Evolutionary conservation across 1,284 basidiomycete genomes (phyloP), one percentile per base, ranked within the genome.

Genomic region (Boletus subluridellus): DNA sequence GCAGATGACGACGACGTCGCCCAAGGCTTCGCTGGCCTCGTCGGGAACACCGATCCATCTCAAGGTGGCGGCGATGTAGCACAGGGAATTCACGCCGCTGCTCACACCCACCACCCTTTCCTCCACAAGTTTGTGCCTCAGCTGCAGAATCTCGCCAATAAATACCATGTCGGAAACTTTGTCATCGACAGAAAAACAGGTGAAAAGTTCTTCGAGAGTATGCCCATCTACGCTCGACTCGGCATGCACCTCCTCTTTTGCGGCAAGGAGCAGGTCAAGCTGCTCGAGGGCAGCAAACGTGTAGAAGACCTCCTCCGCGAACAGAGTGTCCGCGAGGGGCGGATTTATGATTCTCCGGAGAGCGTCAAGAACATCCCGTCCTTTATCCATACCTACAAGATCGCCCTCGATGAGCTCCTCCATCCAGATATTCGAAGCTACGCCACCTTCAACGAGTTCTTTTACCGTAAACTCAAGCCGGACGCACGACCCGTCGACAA

Each of bases 161-260:
- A 76, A 28, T 81, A 82, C 60, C 84, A 87, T 57, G 74, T 81
- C 48, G 88, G 88, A 5, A 90, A 90, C 72, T 90, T 77, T 68
- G 86, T 90, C 30, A 73, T 82, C 32, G 78, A 88, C 47, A 78
- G 90, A 21, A 73, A 74, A 9, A 82, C 84, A 0, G 82, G 81
- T 3, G 78, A 85, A 70, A 79, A 80, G 67, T 78, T 87, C 63
- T 92, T 92, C 61, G 91, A 93, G 74, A 83, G 81, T 55, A 93
- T 93, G 90, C 89, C 89, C 1, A 79, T 92, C 38, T 92, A 90
- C 74, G 82, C 83, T 28, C 72, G 69, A 5, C 65, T 81, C 5
- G 91, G 90, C 5, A 92, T 92, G 85, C 89, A 92, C 61, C 77
- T 92, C n/a, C 74, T 92, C 34, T 92, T 91, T 69, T 83, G 84